These are phyloP conservation scores for Microstegium vimineum DNA, from an alignment of 176 grass and related monocot species.

Conservation along the genomic window DNA sequence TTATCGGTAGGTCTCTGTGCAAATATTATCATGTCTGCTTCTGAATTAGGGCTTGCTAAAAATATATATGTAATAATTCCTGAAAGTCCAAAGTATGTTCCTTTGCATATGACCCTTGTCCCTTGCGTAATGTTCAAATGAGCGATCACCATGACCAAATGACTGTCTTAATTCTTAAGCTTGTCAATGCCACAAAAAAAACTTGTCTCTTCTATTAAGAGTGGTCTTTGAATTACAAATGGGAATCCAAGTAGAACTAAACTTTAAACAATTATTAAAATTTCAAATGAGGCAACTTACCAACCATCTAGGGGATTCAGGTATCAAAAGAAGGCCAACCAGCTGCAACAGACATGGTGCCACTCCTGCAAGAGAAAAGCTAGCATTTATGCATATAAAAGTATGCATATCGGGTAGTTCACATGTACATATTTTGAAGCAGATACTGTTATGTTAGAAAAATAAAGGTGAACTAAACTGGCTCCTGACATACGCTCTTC, in stretches of 20 bases:
- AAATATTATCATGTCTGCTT: not conserved
- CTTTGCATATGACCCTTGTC: not conserved
- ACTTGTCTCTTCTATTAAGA: not conserved
- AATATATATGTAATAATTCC: not conserved
- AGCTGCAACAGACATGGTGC: slow-evolving; percentile 62
- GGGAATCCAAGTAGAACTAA: not conserved
- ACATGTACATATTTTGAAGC: not conserved
- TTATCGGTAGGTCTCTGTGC: not conserved
- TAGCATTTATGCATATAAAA: not conserved
- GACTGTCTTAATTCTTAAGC: not conserved
- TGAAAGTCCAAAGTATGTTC: not conserved
- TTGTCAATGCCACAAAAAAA: not conserved
- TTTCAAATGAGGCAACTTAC: slow-evolving; percentile 33
- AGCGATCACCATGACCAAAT: not conserved
- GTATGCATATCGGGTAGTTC: not conserved
- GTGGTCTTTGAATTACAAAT: not conserved
- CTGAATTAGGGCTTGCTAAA: not conserved
- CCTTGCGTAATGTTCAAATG: not conserved
- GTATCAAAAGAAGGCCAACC: slow-evolving; percentile 55
- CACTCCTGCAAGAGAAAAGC: slow-evolving; percentile 44
- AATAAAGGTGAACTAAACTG: not conserved
- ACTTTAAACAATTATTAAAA: not conserved
- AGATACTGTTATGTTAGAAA: not conserved
- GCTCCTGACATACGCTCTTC: not conserved
- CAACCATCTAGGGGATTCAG: slow-evolving; percentile 83